Percentiles rank a stretch among this genome's conserved stretches.
phyloP scores from a whole-genome alignment of 2,329 filamentous ascomycete genomes.

The Peltaster fructicola region DNA sequence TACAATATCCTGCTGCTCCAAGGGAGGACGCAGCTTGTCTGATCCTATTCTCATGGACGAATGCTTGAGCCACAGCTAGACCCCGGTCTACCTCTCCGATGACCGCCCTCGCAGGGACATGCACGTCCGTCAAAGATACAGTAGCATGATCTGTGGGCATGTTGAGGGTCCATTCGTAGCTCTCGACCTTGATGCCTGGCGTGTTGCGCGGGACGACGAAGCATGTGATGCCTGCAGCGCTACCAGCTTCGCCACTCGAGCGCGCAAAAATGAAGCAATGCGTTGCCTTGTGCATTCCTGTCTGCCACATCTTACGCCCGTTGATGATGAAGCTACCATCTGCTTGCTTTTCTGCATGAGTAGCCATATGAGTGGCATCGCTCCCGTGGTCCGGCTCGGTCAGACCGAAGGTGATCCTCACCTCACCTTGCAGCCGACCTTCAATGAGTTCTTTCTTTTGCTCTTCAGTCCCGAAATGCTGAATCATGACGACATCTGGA shows the following conservation, averaged over 20 bases:
- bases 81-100: constrained; percentile 37
- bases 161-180: constrained; percentile 48
- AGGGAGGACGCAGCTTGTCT: constrained; percentile 45
- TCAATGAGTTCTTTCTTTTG: constrained; percentile 38
- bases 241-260: constrained; percentile 35
- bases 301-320: constrained; percentile 48
- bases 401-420: constrained; percentile 42
- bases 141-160: constrained; percentile 51
- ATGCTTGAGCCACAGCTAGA: constrained; percentile 44
- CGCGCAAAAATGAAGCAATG: constrained; percentile 46
- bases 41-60: constrained; percentile 48
- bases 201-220: constrained; percentile 40
- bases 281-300: constrained; percentile 42
- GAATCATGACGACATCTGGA: constrained; percentile 43
- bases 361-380: constrained; percentile 46
- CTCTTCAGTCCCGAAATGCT: constrained; percentile 37
- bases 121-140: constrained; percentile 38
- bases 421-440: constrained; percentile 33
- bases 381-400: constrained; percentile 45
- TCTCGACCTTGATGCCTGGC: constrained; percentile 35
- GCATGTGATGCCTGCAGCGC: constrained; percentile 39
- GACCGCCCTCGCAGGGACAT: constrained; percentile 34
- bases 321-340: constrained; percentile 36
- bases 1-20: constrained; percentile 42
- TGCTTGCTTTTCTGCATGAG: constrained; percentile 28